Base-by-base conservation (phyloP, 2,329 filamentous ascomycete genomes). In the Claviceps cyperi region DNA sequence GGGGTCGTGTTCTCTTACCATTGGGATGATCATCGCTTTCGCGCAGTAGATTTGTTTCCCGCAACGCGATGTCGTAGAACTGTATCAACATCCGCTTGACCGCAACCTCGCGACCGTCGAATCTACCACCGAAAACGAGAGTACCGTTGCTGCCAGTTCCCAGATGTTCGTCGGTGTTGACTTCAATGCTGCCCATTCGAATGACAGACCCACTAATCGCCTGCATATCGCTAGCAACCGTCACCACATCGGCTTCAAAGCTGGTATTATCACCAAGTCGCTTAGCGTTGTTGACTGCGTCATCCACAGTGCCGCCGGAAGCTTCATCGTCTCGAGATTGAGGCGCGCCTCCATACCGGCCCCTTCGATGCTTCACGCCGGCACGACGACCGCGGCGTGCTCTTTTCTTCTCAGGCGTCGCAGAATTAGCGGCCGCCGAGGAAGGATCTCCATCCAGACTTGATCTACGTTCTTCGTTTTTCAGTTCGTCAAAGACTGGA, bases 81-180 rank as follows among this genome's bases (percentile, higher is more conserved):
- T 95, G 87, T 36, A 91, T 87, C 53, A 97, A 74, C 88, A 98
- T 94, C 36, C 92, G 81, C 72, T 98, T 98, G 46, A 98, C 88
- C 1, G 92, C 92, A 24, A 98, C 91, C 43, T 90, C 84, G 47
- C 90, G 83, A 22, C 89, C 89, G 64, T 94, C 92, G 63, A 94
- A 97, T 49, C 83, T 86, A n/a, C 92, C 92, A 46, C 87, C 84
- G 64, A 92, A 97, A 0, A 98, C 92, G 49, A 94, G 81, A 0
- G 92, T 98, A n/a, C 92, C 92, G 62, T 96, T 94, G 64, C 91
- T 97, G 50, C 92, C 92, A 52, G 87, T 83, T 21, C 81, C 81
- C 32, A 84, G 71, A 55, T 82, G 76, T 57, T 76, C 71, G 44
- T 81, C 75, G 43, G 76, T 75, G 54, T 83, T 75, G 48, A 84